Conservation (phyloP, 495 filamentous ascomycete genomes). For the Jackrogersella multiformis region DNA sequence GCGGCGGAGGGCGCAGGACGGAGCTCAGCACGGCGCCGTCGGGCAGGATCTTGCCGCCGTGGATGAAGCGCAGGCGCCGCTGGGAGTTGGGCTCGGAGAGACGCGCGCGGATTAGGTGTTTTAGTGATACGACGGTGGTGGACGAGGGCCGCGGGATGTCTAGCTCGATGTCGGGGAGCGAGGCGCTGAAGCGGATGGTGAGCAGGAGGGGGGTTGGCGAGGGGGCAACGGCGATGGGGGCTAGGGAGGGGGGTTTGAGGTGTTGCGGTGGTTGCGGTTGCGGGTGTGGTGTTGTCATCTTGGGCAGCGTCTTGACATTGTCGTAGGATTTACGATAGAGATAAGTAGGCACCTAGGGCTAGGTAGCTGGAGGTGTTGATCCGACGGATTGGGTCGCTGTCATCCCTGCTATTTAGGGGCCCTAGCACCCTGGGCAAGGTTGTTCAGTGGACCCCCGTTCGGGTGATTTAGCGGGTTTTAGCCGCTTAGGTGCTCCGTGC, state of each 20-base stretch:
- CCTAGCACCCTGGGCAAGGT: neutral
- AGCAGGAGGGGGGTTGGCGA: slow-evolving; percentile 67
- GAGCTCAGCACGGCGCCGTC: slow-evolving; percentile 70
- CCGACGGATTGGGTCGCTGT: slow-evolving; percentile 8
- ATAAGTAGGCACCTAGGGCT: neutral
- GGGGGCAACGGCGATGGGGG: no score
- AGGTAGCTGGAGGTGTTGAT: slow-evolving; percentile 9
- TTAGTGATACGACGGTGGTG: slow-evolving; percentile 78
- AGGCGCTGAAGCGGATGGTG: slow-evolving; percentile 86
- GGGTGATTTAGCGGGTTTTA: slow-evolving; percentile 33
- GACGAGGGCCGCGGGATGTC: slow-evolving; percentile 71
- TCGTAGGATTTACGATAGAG: no score
- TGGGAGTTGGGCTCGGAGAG: slow-evolving; percentile 68
- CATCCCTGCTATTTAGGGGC: slow-evolving; percentile 13
- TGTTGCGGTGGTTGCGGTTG: neutral
- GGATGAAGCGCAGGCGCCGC: slow-evolving; percentile 83
- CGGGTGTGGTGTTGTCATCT: no score
- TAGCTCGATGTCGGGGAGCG: slow-evolving; percentile 83
- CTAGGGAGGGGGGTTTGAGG: slow-evolving; percentile 9
- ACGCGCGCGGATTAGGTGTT: slow-evolving; percentile 78
- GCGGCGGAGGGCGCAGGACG: slow-evolving; percentile 69
- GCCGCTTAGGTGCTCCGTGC: slow-evolving; percentile 27
- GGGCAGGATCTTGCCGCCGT: slow-evolving; percentile 83
- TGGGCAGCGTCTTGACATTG: no score
- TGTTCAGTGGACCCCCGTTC: slow-evolving; percentile 14